Evolutionary conservation across 768 basidiomycete species (phyloP).

Genomic region (Roridomyces roridus): DNA sequence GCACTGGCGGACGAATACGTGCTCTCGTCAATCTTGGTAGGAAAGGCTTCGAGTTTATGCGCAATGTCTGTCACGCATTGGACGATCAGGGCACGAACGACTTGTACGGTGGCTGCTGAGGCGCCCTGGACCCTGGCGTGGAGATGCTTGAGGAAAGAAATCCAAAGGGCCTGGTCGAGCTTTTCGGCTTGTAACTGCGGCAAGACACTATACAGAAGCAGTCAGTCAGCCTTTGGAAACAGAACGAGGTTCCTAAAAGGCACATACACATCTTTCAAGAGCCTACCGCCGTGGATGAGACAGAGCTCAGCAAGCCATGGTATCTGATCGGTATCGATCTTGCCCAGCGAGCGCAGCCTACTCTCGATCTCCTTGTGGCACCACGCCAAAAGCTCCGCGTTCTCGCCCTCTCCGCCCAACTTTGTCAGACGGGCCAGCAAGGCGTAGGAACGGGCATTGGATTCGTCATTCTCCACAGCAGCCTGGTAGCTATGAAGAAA

Average conservation of each 20-base stretch:
- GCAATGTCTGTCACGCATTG: slow-evolving; percentile 14
- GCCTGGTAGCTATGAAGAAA: slow-evolving; percentile 1
- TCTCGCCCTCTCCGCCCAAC: slow-evolving; percentile 15
- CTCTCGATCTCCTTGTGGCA: slow-evolving; percentile 9
- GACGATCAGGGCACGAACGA: slow-evolving; percentile 2
- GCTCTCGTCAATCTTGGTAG: neutral
- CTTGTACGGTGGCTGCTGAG: neutral
- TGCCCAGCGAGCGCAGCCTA: slow-evolving; percentile 13
- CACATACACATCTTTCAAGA: slow-evolving; percentile 18
- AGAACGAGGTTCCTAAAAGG: neutral
- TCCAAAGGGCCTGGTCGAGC: slow-evolving; percentile 14
- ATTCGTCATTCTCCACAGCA: slow-evolving; percentile 12
- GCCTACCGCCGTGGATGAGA: slow-evolving; percentile 13
- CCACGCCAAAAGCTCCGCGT: slow-evolving; percentile 19
- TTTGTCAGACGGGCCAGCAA: slow-evolving; percentile 17
- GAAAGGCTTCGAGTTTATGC: slow-evolving; percentile 13
- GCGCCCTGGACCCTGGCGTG: neutral
- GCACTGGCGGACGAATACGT: neutral
- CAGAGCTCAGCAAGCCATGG: slow-evolving; percentile 21
- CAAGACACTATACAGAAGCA: slow-evolving; percentile 6
- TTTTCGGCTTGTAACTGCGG: slow-evolving; percentile 14
- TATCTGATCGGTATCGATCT: slow-evolving; percentile 17
- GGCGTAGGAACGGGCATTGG: slow-evolving; percentile 12
- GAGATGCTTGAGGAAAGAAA: slow-evolving; percentile 4
- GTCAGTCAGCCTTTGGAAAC: no score